Percentiles rank a stretch among this genome's conserved stretches.
Evolutionary conservation across 2,329 filamentous ascomycete genomes (phyloP).

Genomic region (Corinectria fuckeliana): DNA sequence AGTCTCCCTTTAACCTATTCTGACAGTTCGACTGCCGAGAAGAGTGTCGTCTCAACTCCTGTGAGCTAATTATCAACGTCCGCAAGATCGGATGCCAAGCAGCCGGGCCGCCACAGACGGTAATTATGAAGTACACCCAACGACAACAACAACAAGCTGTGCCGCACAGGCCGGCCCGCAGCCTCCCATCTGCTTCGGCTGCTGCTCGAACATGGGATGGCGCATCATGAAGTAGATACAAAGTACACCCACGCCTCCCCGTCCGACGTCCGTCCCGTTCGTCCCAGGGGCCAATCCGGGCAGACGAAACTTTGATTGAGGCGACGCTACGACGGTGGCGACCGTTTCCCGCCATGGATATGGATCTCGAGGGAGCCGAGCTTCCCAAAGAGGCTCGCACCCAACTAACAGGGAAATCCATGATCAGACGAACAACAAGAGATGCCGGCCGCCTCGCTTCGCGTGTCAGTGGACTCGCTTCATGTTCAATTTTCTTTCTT

Average conservation of each 20-base stretch:
- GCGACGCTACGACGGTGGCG: constrained; percentile 34
- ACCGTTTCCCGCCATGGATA: constrained; percentile 30
- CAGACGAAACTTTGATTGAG: constrained; percentile 32
- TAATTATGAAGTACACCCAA: not conserved
- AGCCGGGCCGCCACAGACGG: constrained; percentile 13
- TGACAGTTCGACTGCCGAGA: constrained; percentile 6
- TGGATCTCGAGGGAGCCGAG: not conserved
- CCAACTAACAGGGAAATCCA: not conserved
- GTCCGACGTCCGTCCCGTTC: not conserved
- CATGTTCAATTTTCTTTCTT: no score
- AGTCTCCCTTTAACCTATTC: constrained; percentile 10
- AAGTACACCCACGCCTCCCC: not conserved
- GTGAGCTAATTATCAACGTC: no score
- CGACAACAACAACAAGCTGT: not conserved
- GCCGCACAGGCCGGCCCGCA: not conserved
- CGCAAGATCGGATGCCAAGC: constrained; percentile 40
- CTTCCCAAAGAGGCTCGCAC: not conserved
- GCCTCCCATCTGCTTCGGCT: no score
- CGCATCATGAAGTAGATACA: not conserved
- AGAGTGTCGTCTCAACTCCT: no score
- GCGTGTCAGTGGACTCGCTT: not conserved
- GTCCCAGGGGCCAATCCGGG: not conserved
- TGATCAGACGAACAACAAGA: no score
- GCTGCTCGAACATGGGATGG: not conserved
- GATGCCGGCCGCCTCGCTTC: not conserved